Base-by-base conservation (phyloP, 2,329 filamentous ascomycete species). In the Blastomyces gilchristii region DNA sequence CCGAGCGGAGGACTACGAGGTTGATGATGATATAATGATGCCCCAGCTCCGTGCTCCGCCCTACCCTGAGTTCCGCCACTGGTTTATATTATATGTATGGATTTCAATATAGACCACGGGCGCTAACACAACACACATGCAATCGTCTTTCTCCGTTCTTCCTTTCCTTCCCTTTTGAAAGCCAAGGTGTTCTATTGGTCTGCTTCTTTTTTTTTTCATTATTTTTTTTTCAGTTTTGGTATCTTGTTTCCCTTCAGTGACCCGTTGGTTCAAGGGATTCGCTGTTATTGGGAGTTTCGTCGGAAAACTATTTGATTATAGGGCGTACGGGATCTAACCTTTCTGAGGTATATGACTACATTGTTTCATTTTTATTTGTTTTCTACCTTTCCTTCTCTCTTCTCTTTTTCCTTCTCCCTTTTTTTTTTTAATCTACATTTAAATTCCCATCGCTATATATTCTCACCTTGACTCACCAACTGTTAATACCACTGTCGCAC, bases 1-100 rank as follows among this genome's bases (percentile, higher is more conserved):
- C 79, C 0, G 79, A 81, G 70, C 74, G 79, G 65, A 74, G 79
- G 67, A 80, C 78, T 9, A 81, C 79, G 63, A 76, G 70, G 70
- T 70, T 81, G 68, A 79, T 79, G 76, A 80, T 79, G 75, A 74
- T 75, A 73, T 79, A 72, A 78, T 66, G 18, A 22, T 25, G 22
- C 5, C 45, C 43, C 6, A 45, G 16, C 45, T n/a, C n/a, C 45
- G 2, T 9, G 45, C 16, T n/a, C n/a, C 6, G 8, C 8, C 11
- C 22, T 12, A 16, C 47, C 47, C 22, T 14, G 14, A 2, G 2
- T 45, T 25, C 11, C 47, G 22, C 9, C 56, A n/a, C 11, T 22
- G 6, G n/a, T 11, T 39, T 45, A 58, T 39, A 37, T 37, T 37
- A 37, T 43, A 12, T 43, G 18, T 12, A 7, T 25, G n/a, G 12